Base-by-base conservation (phyloP, 345 rosid genomes). In the Populus simonii region DNA sequence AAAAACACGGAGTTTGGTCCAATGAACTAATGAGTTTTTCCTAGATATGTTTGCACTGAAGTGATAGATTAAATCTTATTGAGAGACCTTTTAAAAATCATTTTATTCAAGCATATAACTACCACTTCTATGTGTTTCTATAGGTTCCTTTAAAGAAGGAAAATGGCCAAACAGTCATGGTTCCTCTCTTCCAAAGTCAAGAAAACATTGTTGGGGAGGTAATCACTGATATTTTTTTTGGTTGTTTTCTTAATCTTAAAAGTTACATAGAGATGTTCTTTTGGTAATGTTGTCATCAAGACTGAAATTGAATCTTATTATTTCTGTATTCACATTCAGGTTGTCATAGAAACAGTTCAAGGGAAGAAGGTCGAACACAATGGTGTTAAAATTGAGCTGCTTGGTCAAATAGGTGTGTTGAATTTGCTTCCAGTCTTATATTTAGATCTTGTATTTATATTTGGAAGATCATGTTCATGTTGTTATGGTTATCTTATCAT, bases 341-440 rank as follows among this genome's bases (percentile, higher is more conserved):
- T 83, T 51, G 80, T 77, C 61, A 75, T 94, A 82, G 98, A 93
- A 74, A 97, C 97, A 76, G 43, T 84, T 81, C 95, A 84, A 80
- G 98, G 98, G 89, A 92, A 94, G 80, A 94, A 93, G 79, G 87
- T 93, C 75, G 98, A 94, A 75, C 98, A 93, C 79, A 94, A 90
- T 83, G 98, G 98, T 79, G 89, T 93, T 27, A 94, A 92, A 87
- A 90, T 93, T 75, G 97, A 94, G 85, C 97, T 94, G 79, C 94
- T 94, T 76, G 98, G 97, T 85, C 98, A 94, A 83, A 94, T 93
- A 86, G 95, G 97, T 67, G 65, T 68, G 43, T 29, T 22, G 49
- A 47, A 33, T 67, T 76, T 23, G 9, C n/a, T 36, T 77, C 47
- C 25, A 22, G 41, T 78, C 22, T 73, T 17, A 39, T n/a, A 23